Evolutionary conservation across 768 basidiomycete species (phyloP), one percentile per base, ranked within the genome.

Genomic region (Kockovaella imperatae): DNA sequence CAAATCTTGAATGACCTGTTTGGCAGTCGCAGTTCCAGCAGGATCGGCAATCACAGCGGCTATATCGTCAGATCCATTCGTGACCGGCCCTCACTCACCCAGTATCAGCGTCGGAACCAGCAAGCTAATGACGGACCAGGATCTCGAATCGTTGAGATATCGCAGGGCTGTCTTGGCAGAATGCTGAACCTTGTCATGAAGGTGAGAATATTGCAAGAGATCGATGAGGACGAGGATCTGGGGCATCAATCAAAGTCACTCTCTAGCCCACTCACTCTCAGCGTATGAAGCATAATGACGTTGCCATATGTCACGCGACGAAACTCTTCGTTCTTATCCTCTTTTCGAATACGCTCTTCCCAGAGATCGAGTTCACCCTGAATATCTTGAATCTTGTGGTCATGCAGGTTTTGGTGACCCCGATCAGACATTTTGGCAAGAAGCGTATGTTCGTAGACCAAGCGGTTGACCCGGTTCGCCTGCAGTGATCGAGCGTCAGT

Each of bases 401-500:
- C 14, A 34, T 52, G 49, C 20, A 23, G 42, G 2, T 38, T 30
- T 17, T 39, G 26, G 29, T 51, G 45, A 2, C 40, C 28, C 3
- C 3, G 40, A 20, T 52, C 46, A 15, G 25, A 17, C 17, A 52
- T 25, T 14, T 18, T 35, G 15, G 32, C 28, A 5, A 56, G 39
- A 7, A 45, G 13, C 21, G 21, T 24, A 10, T 31, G 35, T 29
- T 56, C 54, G 31, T 56, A 21, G 6, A 51, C 49, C 7, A 56
- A 42, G 5, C 51, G 51, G 20, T 56, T 56, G 35, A 56, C 42
- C 4, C 54, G 54, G 35, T 56, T 56, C 30, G 45, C 28, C 53
- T 55, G 20, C 5, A 25, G 34, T 21, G n/a, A n/a, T n/a, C n/a
- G n/a, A n/a, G n/a, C 13, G 14, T 8, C 11, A 47, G 24, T 25